These are phyloP conservation scores for Eimeria nieschulzi DNA, from an alignment of 169 alveolate genomes.

Conservation along the genomic window DNA sequence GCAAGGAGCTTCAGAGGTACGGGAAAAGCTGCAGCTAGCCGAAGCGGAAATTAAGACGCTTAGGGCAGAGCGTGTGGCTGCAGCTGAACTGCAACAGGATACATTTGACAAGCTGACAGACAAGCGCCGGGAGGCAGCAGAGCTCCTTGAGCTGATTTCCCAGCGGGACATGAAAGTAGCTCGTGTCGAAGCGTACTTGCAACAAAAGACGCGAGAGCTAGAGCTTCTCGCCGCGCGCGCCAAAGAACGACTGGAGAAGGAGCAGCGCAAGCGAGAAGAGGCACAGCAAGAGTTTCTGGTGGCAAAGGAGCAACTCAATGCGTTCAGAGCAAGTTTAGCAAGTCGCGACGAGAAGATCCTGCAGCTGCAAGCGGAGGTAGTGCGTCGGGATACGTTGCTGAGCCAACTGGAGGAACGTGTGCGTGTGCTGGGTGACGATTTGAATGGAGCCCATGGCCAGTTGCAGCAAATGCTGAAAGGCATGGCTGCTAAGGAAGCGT, in stretches of 20 bases:
- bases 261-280: constrained; percentile 47
- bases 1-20: constrained; percentile 47
- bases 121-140: constrained; percentile 72
- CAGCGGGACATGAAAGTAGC: constrained; percentile 74
- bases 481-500: constrained; percentile 66
- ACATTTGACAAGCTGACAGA: constrained; percentile 66
- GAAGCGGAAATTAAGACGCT: constrained; percentile 51
- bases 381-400: constrained; percentile 65
- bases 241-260: constrained; percentile 39
- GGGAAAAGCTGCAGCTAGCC: constrained; percentile 33
- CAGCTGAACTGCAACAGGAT: constrained; percentile 50
- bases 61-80: constrained; percentile 33
- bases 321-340: constrained; percentile 51
- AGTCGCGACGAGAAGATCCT: constrained; percentile 55
- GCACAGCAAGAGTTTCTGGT: constrained; percentile 60
- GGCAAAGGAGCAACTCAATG: constrained; percentile 58
- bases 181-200: constrained; percentile 65
- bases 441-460: constrained; percentile 36
- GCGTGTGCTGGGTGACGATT: constrained; percentile 38
- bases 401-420: constrained; percentile 60
- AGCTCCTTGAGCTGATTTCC: constrained; percentile 68
- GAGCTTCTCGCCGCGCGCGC: constrained; percentile 48
- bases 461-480: constrained; percentile 65
- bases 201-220: constrained; percentile 63
- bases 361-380: constrained; percentile 65